Evolutionary conservation across 75 land plant genomes (phyloP).

Genomic region (Isoetes taiwanensis): DNA sequence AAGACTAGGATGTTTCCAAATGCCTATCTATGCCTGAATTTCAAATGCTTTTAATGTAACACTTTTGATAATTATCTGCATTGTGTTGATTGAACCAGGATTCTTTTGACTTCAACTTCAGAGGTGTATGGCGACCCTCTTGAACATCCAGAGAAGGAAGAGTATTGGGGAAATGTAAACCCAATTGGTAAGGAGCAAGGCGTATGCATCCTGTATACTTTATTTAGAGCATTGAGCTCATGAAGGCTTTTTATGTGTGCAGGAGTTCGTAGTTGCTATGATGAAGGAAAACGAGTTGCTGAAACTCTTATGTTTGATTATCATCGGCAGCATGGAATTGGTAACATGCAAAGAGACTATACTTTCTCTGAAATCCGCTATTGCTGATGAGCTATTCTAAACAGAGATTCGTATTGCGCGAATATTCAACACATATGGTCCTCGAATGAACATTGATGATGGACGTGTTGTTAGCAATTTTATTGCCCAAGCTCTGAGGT

Average conservation of each 20-base stretch:
- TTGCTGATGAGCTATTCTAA: neutral
- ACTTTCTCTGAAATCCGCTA: neutral
- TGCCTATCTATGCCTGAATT: no score
- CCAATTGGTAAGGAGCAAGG: conserved; percentile 27
- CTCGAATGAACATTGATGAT: conserved; percentile 94
- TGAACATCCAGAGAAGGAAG: conserved; percentile 66
- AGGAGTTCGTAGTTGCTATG: conserved; percentile 97
- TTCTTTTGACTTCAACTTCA: conserved; percentile 70
- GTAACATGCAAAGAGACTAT: no score
- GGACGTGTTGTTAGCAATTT: conserved; percentile 98
- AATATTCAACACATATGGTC: conserved; percentile 95
- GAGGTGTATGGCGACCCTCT: conserved; percentile 87
- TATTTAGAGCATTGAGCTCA: neutral
- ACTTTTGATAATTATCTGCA: no score
- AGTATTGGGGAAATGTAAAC: conserved; percentile 87
- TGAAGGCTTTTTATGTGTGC: neutral
- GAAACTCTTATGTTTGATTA: conserved; percentile 95
- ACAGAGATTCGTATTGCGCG: conserved; percentile 88
- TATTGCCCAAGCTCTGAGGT: conserved; percentile 87
- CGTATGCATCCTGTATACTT: neutral
- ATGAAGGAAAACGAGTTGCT: conserved; percentile 95
- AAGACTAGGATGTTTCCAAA: neutral
- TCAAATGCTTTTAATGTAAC: no score
- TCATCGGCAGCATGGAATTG: conserved; percentile 90
- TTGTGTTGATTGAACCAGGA: no score